Base-by-base conservation (phyloP, 768 basidiomycete species). In the Amanita fuliginea region DNA sequence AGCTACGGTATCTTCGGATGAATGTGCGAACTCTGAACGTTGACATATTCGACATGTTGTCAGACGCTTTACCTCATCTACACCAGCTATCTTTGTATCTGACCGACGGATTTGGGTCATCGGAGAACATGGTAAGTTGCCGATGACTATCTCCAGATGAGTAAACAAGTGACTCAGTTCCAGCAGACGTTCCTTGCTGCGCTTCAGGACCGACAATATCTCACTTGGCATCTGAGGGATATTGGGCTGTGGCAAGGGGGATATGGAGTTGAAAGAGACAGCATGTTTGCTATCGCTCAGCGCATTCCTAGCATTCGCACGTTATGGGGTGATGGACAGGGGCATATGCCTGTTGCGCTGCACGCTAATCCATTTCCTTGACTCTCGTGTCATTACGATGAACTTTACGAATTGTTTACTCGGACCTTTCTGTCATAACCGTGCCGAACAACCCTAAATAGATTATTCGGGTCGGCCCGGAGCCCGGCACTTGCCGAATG, bases 161-260 rank as follows among this genome's bases (percentile, higher is more conserved):
- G 42, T 54, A 30, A 48, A 18, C 45, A 24, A 30, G 8, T 34
- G n/a, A 19, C 30, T 49, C 18, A 11, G 35, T 49, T 48, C 13
- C 46, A 66, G 59, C 49, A 60, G 18, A 53, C 53, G 11, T 63
- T 69, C 51, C 51, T 51, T 9, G 42, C 52, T 14, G 61, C 62
- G 4, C 54, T 72, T 42, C 54, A 56, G 36, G 48, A 51, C 6
- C 64, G 65, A 3, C 47, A 32, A 28, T 70, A 66, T 54, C 32
- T 24, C 5, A 40, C 61, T 28, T 73, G 71, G 69, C 61, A 62
- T 13, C 57, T 71, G 13, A 54, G 60, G 41, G 65, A 70, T 50
- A 54, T 73, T 18, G 64, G 62, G 7, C 58, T 73, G 14, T 69
- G 65, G 64, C 60, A 65, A 39, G 62, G 64, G 18, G 70, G 66